phyloP scores from a whole-genome alignment of 306 rosid species.

The Senna siamea region DNA sequence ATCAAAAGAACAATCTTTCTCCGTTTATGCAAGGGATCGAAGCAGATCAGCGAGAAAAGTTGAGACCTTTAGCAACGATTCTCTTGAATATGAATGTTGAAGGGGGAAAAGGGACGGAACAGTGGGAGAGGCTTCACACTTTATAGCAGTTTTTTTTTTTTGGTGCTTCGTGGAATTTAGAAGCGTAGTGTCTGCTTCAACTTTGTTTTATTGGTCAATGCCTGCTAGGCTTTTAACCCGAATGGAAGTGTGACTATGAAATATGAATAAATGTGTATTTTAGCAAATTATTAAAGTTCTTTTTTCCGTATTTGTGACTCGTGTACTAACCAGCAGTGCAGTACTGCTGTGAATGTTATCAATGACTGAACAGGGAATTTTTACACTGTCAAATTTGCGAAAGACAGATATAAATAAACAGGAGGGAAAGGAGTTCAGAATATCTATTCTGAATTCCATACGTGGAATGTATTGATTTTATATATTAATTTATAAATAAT shows the following conservation, averaged over 20 bases:
- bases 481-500: no score
- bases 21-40: slow-evolving; percentile 4
- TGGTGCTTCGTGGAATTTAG: background rate
- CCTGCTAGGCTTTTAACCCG: background rate
- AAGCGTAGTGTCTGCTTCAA: background rate
- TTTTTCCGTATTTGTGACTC: no score
- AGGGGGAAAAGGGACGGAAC: slow-evolving; percentile 17
- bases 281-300: background rate
- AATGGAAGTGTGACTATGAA: background rate
- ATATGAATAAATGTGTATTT: background rate
- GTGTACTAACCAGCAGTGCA: no score
- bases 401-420: no score
- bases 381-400: no score
- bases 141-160: background rate
- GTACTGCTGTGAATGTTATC: no score
- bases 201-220: background rate
- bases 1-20: slow-evolving; percentile 10
- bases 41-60: slow-evolving; percentile 17
- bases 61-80: background rate
- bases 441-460: no score
- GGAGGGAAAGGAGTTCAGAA: no score
- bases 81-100: slow-evolving; percentile 19
- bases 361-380: no score
- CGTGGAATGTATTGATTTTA: no score
- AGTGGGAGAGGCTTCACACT: background rate